Percentiles rank a stretch among this genome's conserved stretches.
Conservation (phyloP, 2,329 filamentous ascomycete genomes). For the Bipolaris zeicola region DNA sequence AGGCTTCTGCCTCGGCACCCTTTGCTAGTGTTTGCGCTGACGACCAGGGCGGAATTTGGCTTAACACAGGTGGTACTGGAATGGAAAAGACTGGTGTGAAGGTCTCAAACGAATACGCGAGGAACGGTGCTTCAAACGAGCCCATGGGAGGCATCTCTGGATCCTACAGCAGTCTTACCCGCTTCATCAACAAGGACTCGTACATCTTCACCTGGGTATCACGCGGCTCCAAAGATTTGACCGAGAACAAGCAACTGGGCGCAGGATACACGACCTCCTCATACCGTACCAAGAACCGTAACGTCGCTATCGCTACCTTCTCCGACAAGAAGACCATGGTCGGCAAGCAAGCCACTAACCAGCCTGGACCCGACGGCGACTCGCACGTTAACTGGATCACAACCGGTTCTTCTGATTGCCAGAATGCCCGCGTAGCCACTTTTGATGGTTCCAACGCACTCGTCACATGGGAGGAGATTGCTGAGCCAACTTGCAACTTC, state of each 20-base stretch:
- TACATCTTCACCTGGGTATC: slow-evolving; percentile 70
- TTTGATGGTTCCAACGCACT: slow-evolving; percentile 61
- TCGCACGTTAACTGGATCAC: slow-evolving; percentile 66
- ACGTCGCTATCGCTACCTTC: slow-evolving; percentile 64
- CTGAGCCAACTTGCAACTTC: slow-evolving; percentile 59
- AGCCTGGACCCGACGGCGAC: slow-evolving; percentile 62
- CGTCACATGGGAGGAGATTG: slow-evolving; percentile 67
- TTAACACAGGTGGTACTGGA: slow-evolving; percentile 64
- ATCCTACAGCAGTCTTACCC: slow-evolving; percentile 63
- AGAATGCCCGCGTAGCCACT: slow-evolving; percentile 63
- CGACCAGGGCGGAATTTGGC: slow-evolving; percentile 68
- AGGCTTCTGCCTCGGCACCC: slow-evolving; percentile 63
- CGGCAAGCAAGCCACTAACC: slow-evolving; percentile 59
- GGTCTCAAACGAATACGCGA: slow-evolving; percentile 66
- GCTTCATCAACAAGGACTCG: slow-evolving; percentile 57
- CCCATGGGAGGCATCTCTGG: slow-evolving; percentile 68
- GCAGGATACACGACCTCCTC: slow-evolving; percentile 58
- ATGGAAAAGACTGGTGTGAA: slow-evolving; percentile 67
- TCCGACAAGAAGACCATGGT: slow-evolving; percentile 64
- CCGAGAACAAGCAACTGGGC: slow-evolving; percentile 64
- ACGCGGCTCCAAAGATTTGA: slow-evolving; percentile 62
- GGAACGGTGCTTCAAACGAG: slow-evolving; percentile 64
- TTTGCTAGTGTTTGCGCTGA: slow-evolving; percentile 66
- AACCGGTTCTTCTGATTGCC: slow-evolving; percentile 58
- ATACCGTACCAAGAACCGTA: slow-evolving; percentile 63